Evolutionary conservation across 1,139 yeast species (phyloP).

Genomic region (Blastobotrys proliferans): DNA sequence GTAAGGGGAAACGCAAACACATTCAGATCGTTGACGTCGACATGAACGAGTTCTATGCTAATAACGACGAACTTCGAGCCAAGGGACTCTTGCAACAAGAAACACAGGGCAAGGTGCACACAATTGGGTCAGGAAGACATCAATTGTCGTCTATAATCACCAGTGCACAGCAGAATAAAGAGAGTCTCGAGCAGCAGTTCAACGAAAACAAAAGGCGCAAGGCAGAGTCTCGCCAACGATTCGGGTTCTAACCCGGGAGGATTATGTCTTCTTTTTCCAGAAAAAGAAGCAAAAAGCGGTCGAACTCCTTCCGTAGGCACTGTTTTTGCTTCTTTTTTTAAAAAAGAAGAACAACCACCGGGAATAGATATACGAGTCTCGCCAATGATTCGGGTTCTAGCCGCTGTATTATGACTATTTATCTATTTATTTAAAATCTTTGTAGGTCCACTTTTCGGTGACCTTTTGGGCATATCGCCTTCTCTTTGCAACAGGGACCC

Average conservation of each 20-base stretch:
- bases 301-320: too few relatives aligned
- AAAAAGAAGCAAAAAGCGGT: too few relatives aligned
- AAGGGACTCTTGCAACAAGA: not conserved
- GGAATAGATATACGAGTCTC: not conserved
- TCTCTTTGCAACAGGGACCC: constrained; percentile 66
- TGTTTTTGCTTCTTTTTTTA: not conserved
- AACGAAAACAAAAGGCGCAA: constrained; percentile 22
- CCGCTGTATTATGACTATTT: not conserved
- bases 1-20: constrained; percentile 9
- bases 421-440: constrained; percentile 49
- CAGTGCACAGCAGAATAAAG: constrained; percentile 30
- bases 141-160: constrained; percentile 30
- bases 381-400: too few relatives aligned
- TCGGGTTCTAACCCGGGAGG: constrained; percentile 32
- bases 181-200: constrained; percentile 30
- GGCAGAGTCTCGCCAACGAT: constrained; percentile 26
- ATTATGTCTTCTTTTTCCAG: too few relatives aligned
- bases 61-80: constrained; percentile 19
- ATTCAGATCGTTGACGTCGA: constrained; percentile 28
- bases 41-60: constrained; percentile 29
- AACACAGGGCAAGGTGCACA: constrained; percentile 4
- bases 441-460: constrained; percentile 89
- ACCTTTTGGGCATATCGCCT: constrained; percentile 64
- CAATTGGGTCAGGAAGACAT: constrained; percentile 31
- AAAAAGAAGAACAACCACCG: too few relatives aligned